A percentile compares a stretch with the other conserved stretches of the same genome.
These are phyloP conservation scores for Actinidia arguta DNA, from an alignment of 179 eudicot species.

Conservation along the genomic window DNA sequence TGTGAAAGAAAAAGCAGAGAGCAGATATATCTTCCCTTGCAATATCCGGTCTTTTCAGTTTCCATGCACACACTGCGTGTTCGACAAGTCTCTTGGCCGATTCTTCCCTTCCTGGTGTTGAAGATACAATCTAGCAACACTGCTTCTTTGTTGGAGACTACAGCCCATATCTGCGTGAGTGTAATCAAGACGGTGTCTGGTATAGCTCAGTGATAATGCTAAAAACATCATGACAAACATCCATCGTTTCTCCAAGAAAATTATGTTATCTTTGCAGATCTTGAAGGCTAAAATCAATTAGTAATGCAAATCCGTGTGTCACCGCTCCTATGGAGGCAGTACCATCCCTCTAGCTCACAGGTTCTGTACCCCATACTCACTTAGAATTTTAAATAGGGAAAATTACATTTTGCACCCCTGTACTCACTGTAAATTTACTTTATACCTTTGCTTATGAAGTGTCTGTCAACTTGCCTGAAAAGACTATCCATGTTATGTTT, in stretches of 20 bases:
- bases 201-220: background rate
- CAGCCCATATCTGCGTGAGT: slow-evolving; percentile 96
- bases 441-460: no score
- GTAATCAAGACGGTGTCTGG: background rate
- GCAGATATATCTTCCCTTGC: slow-evolving; percentile 87
- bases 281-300: background rate
- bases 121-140: slow-evolving; percentile 72
- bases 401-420: no score
- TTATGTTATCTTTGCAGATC: background rate
- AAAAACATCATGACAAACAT: background rate
- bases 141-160: slow-evolving; percentile 79
- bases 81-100: slow-evolving; percentile 77
- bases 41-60: slow-evolving; percentile 51
- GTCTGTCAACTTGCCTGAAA: no score
- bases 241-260: background rate
- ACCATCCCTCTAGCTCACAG: background rate
- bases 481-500: no score
- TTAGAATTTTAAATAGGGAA: no score
- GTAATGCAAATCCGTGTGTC: background rate
- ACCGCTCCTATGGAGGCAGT: no score
- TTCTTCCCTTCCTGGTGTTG: slow-evolving; percentile 56
- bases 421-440: no score
- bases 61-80: slow-evolving; percentile 73
- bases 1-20: slow-evolving; percentile 75
- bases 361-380: no score